Base-by-base conservation (phyloP, 768 basidiomycete genomes). In the Boletus sp. region DNA sequence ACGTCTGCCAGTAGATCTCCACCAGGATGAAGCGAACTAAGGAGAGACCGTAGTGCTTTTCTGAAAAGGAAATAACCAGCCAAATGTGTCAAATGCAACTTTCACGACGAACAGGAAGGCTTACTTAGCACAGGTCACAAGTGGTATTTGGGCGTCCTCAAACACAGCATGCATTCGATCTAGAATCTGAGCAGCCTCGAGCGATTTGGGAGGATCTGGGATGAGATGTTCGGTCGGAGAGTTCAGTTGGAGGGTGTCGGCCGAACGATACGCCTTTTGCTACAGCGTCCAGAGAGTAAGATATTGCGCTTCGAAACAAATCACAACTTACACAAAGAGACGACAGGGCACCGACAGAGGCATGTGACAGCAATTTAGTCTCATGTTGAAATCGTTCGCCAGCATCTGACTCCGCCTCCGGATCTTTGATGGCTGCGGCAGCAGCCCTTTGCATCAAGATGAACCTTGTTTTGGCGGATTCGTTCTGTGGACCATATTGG, bases 301-400 rank as follows among this genome's bases (percentile, higher is more conserved):
- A 2, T 4, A 19, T 21, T 29, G 61, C 39, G 39, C 46, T 52
- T 35, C 25, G 23, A 43, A 17, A 37, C 3, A 39, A 35, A 45
- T 29, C 15, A 19, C 5, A 38, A 85, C 93, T 74, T 63, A 96
- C 93, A 65, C 88, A 90, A 55, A 96, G 79, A 9, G 91, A 83
- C n/a, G 90, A 83, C 72, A 96, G 74, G 4, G 94, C 90, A 37
- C 91, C 87, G n/a, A 88, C 80, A 17, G 93, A 87, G 15, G 93
- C 91, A 62, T 84, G 77, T 0, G 91, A 93, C 29, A 97, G 73
- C 50, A 83, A 59, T 39, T 79, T 76, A 2, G 87, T 86, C 67
- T 94, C 93, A 37, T 79, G 78, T 57, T 83, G 80, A 61, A 89
- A 86, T 23, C 79, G 76, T 61, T 87, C 85, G 21, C 76, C 64